These are phyloP conservation scores for Coniochaeta sp. DNA, from an alignment of 2,329 filamentous ascomycete species.

Conservation along the genomic window DNA sequence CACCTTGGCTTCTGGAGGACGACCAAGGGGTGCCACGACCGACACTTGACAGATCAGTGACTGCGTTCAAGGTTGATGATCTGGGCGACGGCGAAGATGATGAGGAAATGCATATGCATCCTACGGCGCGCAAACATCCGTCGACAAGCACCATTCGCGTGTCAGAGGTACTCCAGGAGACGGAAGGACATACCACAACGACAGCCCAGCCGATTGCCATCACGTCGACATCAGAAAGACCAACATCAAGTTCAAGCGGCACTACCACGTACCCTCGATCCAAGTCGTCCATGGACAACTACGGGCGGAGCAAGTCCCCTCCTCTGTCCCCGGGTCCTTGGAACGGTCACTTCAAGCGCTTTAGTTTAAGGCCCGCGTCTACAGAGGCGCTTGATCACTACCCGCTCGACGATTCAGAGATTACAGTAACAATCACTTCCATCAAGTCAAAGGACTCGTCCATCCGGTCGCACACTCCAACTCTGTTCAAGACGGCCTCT, in stretches of 20 bases:
- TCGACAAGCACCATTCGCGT: not conserved
- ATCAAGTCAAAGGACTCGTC: not conserved
- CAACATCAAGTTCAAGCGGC: not conserved
- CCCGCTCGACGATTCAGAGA: not conserved
- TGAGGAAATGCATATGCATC: not conserved
- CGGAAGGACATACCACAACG: not conserved
- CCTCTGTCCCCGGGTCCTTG: slow-evolving; percentile 5
- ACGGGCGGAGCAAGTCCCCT: slow-evolving; percentile 15
- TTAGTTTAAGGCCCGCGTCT: slow-evolving; percentile 14
- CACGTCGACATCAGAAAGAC: not conserved
- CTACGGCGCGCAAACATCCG: not conserved
- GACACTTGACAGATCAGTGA: not conserved
- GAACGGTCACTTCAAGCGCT: slow-evolving; percentile 11
- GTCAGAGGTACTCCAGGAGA: not conserved
- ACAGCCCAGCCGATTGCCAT: not conserved
- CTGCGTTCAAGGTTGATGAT: not conserved
- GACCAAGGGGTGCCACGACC: not conserved
- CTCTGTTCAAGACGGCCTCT: slow-evolving; percentile 10
- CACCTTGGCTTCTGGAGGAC: slow-evolving; percentile 7
- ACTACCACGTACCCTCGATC: slow-evolving; percentile 13
- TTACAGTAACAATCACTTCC: not conserved
- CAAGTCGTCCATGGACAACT: slow-evolving; percentile 24
- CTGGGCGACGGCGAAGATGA: not conserved
- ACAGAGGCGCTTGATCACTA: slow-evolving; percentile 7
- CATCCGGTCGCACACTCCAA: not conserved